Percentiles rank a stretch among this genome's conserved stretches.
These are phyloP conservation scores for Ceriops tagal DNA, from an alignment of 345 rosid species.

Conservation along the genomic window DNA sequence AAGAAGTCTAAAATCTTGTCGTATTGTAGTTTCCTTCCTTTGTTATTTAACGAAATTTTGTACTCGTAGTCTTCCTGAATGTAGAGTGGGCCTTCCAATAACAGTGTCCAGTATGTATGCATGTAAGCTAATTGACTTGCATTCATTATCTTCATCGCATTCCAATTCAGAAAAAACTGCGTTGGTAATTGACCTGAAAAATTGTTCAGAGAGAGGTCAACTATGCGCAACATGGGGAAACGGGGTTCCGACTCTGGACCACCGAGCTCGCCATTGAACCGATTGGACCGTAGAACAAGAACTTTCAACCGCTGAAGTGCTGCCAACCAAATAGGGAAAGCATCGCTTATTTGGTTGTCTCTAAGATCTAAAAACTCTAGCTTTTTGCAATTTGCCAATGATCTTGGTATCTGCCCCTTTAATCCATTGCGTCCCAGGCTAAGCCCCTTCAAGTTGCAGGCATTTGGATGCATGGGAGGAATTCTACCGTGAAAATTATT, in stretches of 20 bases:
- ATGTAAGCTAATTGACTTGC: background rate
- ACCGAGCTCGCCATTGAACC: background rate
- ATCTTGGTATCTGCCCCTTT: constrained; percentile 5
- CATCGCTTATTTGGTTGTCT: background rate
- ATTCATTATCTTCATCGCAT: constrained; percentile 1
- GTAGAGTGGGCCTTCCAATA: too few relatives aligned
- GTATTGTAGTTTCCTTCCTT: background rate
- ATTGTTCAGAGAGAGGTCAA: constrained; percentile 6
- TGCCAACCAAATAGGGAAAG: constrained; percentile 8
- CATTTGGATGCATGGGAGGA: background rate
- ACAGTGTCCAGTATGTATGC: background rate
- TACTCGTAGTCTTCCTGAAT: too few relatives aligned
- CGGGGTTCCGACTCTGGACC: background rate
- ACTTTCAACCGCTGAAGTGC: background rate
- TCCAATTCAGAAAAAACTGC: background rate
- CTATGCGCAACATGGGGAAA: background rate
- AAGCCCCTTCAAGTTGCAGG: background rate
- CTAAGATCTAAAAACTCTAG: constrained; percentile 7
- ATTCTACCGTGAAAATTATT: background rate
- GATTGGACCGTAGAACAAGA: background rate
- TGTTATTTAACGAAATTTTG: background rate
- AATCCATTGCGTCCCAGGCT: background rate
- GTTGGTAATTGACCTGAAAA: background rate
- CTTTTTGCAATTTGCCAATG: constrained; percentile 4
- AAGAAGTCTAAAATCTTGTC: background rate